Base-by-base conservation (phyloP, 495 filamentous ascomycete genomes). In the Bryoglossum gracile region DNA sequence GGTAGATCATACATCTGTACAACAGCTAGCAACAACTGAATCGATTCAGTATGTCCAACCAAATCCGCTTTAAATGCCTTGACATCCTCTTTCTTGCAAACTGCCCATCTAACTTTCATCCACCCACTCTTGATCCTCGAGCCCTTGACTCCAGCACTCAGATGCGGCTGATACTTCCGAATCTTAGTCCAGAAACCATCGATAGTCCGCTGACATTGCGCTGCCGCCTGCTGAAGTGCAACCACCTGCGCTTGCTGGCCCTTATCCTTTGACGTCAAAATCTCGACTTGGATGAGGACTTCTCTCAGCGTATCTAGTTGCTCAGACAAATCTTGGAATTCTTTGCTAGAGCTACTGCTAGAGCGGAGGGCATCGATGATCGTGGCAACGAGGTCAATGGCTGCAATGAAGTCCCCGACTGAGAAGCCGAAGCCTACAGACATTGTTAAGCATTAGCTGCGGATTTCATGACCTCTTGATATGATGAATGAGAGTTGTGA, bases 11-110 rank as follows among this genome's bases (percentile, higher is more conserved):
- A 45, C 60, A 62, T 46, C 35, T 62, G 53, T 11, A 62, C 28
- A 3, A 44, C 56, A 13, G 35, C 40, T 13, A 64, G 47, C 8
- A 64, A 40, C 25, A 62, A 41, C 17, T 60, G 48, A 28, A 64
- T 62, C n/a, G 50, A 55, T 10, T 49, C 43, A 10, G 54, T 61
- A 40, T 62, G 60, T n/a, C 34, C 59, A 5, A 16, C 25, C 8
- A 64, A 42, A 30, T 61, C 54, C 18, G 51, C 36, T 41, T 54
- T 54, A 43, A 65, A 65, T 17, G 37, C 41, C 17, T 45, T 47
- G 5, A 65, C 43, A 59, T 65, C 61, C 32, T 63, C 36, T 33
- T 59, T 55, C 36, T 57, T 60, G 43, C 55, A 65, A 9, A 63
- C n/a, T 0, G 61, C 61, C 61, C 62, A 65, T 35, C 51, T 51